A percentile compares a stretch with the other conserved stretches of the same genome.
These are phyloP conservation scores for Mycena venus DNA, from an alignment of 768 basidiomycete genomes.

Conservation along the genomic window DNA sequence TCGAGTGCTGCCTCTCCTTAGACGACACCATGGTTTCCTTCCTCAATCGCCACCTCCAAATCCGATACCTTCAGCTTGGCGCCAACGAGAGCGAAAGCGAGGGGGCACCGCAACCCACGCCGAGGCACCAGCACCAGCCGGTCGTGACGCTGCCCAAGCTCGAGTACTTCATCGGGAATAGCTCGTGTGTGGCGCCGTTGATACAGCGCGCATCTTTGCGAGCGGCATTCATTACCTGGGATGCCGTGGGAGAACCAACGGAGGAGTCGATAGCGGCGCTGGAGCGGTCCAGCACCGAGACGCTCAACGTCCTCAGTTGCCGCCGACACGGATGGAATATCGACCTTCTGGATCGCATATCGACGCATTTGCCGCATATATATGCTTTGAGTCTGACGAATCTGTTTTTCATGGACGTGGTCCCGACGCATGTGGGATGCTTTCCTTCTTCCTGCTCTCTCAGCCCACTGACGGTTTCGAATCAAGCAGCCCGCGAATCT, in stretches of 20 bases:
- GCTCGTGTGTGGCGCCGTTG: conserved; percentile 45
- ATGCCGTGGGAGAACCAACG: conserved; percentile 44
- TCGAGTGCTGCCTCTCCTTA: conserved; percentile 52
- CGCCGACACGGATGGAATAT: conserved; percentile 55
- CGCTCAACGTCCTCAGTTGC: conserved; percentile 51
- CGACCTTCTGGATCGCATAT: conserved; percentile 51
- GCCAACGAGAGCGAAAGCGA: no score
- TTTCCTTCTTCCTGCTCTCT: neutral
- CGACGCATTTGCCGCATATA: conserved; percentile 48
- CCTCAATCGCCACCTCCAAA: conserved; percentile 49
- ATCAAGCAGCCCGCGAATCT: conserved; percentile 38
- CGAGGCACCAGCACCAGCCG: conserved; percentile 20
- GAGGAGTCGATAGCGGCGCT: conserved; percentile 48
- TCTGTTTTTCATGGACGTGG: conserved; percentile 48
- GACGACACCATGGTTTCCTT: conserved; percentile 47
- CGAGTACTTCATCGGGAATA: conserved; percentile 53
- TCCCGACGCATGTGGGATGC: conserved; percentile 44
- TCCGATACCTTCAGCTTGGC: conserved; percentile 53
- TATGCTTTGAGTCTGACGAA: conserved; percentile 52
- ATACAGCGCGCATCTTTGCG: conserved; percentile 43
- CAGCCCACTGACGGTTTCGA: neutral
- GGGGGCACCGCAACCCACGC: no score
- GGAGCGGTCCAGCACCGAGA: conserved; percentile 46
- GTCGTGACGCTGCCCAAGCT: conserved; percentile 47
- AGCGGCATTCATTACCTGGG: conserved; percentile 54